phyloP scores from a whole-genome alignment of 345 rosid species.

The Noccaea caerulescens region DNA sequence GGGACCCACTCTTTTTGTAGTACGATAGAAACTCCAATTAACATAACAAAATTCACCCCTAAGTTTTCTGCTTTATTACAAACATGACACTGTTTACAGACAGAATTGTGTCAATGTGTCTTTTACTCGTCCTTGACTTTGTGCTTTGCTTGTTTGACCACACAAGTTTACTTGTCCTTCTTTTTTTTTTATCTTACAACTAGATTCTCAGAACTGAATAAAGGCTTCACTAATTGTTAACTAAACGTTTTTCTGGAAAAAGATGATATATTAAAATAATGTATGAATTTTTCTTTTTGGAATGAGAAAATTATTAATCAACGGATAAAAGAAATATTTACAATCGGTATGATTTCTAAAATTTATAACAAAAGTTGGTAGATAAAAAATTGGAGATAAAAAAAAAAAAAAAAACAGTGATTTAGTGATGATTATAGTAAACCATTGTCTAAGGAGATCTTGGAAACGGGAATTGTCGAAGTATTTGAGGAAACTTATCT shows the following conservation, averaged over 20 bases:
- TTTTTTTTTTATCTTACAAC: neutral
- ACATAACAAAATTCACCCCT: constrained; percentile 1
- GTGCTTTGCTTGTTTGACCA: constrained; percentile 41
- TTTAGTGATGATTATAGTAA: neutral
- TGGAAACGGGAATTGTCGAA: neutral
- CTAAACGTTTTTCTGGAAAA: neutral
- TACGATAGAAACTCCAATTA: constrained; percentile 35
- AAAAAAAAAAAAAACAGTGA: neutral
- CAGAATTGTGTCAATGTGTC: neutral
- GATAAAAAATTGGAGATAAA: neutral
- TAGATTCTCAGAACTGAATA: neutral
- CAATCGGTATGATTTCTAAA: neutral
- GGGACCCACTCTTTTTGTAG: constrained; percentile 34
- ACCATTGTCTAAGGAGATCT: neutral
- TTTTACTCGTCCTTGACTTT: constrained; percentile 37
- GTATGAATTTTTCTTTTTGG: too few species aligned
- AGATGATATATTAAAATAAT: too few species aligned
- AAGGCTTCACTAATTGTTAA: neutral
- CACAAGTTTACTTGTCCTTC: neutral
- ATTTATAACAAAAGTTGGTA: neutral
- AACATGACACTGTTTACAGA: constrained; percentile 31
- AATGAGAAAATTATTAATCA: too few species aligned
- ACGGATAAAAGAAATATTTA: too few species aligned
- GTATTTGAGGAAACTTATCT: neutral
- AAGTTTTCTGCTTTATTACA: constrained; percentile 32